Base-by-base conservation (phyloP, 139 green algal genomes). In the Tetradesmus obliquus region DNA sequence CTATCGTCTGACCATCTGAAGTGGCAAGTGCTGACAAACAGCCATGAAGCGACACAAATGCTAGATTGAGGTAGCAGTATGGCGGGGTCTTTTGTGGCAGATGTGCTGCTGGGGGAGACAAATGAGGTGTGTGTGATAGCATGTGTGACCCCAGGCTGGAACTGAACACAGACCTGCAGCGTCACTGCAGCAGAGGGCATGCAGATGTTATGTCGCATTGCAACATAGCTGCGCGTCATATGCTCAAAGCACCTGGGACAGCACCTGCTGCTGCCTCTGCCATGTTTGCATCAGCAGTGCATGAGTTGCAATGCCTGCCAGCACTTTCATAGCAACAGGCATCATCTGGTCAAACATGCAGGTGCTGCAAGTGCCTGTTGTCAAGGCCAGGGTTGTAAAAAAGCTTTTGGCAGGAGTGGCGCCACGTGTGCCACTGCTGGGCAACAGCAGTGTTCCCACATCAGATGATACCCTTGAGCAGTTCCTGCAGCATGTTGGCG, bases 321-420 rank as follows among this genome's bases (percentile, higher is more conserved):
- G 66, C 66, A 19, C 66, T 76, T 45, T 45, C 32, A 45, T 45
- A 45, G 66, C 66, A 76, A 76, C 2, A 17, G n/a, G 3, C 66
- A 76, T n/a, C 15, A 76, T 24, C 3, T 76, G 66, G 2, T 76
- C 12, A 12, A 62, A 55, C 8, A 53, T 45, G 71, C 94, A 97
- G 94, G 94, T 97, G 12, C 91, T 97, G 9, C 94, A 96, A 79
- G 83, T 97, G 32, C 95, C 95, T 1, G 93, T 97, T 54, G 79
- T 97, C 22, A 95, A 94, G 55, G 86, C 82, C 24, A 92, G 87
- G 83, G 84, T 91, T 6, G 93, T 95, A 13, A 94, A 94, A 20
- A 94, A 95, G 88, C 87, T 95, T 32, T 86, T 95, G 2, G 54
- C 89, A 55, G 91, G 60, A 5, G 92, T 90, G 6, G 93, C 91